Base-by-base conservation (phyloP, 768 basidiomycete genomes). In the Lentinula raphanica region DNA sequence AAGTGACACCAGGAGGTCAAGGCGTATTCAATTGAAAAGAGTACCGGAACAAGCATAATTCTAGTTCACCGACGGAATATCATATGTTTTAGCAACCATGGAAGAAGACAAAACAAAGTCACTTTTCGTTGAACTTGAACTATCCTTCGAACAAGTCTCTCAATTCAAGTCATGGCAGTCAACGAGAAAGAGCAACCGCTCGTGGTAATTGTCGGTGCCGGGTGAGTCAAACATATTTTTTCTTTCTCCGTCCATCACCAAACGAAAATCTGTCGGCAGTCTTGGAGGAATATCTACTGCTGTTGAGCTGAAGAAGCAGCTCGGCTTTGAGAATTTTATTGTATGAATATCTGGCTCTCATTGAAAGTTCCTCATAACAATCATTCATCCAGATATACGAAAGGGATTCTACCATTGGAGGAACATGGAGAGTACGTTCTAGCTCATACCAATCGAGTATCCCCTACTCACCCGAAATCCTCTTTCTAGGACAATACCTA, bases 381-480 rank as follows among this genome's bases (percentile, higher is more conserved):
- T 11, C 7, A 1, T 19, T 23, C 9, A 9, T 44, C 5, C 61
- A 83, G 82, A 81, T 83, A 21, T 82, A 76, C 58, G 82, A 83
- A 62, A 76, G 73, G 56, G 79, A 74, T 28, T 63, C 66, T 23
- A 67, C 73, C 35, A 70, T 83, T 45, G 82, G 81, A 48, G 83
- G 82, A 54, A 83, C 82, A 46, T 83, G 82, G 82, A 75, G 79
- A 68, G 82, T 84, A 60, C 51, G 78, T 71, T 15, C 25, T 36
- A 45, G n/a, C n/a, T 56, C 25, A 28, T 38, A 23, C 19, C 56
- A 8, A 25, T 25, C 7, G 13, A 23, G 27, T 19, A n/a, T 42
- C 27, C 46, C 36, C 45, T n/a, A 44, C 12, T 38, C 45, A 15
- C 25, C n/a, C n/a, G n/a, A n/a, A n/a, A 36, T 54, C 13, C 49